Conservation (phyloP, 1,284 basidiomycete species). For the Marasmius oreades region DNA sequence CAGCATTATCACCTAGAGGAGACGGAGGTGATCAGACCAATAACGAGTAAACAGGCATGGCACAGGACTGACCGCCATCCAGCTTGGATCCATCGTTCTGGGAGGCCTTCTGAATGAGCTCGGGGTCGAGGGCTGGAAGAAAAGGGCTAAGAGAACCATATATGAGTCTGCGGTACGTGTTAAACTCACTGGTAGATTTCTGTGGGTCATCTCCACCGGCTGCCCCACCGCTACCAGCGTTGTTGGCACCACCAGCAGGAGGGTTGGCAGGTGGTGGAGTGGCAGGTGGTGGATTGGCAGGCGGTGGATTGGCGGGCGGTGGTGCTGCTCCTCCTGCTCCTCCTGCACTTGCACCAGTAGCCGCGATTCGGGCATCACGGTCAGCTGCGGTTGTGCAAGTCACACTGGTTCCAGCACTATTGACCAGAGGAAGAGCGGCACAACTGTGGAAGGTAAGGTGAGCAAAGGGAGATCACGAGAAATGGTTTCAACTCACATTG, state of each 20-base stretch:
- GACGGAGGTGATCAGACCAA: conserved; percentile 30
- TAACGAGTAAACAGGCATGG: no score
- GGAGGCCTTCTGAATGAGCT: conserved; percentile 44
- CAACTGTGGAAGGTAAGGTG: conserved; percentile 33
- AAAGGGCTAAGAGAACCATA: neutral
- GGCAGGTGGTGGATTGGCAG: conserved; percentile 7
- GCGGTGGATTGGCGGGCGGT: conserved; percentile 4
- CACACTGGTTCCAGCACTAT: conserved; percentile 24
- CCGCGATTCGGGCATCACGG: conserved; percentile 32
- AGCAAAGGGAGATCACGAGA: neutral
- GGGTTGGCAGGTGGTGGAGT: conserved; percentile 10
- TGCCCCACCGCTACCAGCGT: conserved; percentile 9
- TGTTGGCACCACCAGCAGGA: conserved; percentile 11
- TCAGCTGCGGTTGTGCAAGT: conserved; percentile 27
- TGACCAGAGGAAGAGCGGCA: conserved; percentile 49
- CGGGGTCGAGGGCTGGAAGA: conserved; percentile 35
- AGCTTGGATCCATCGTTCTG: conserved; percentile 39
- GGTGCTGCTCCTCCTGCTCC: conserved; percentile 13
- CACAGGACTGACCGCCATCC: no score
- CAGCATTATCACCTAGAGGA: conserved; percentile 34
- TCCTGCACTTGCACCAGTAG: conserved; percentile 18
- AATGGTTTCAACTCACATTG: conserved; percentile 32
- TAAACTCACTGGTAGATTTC: conserved; percentile 31
- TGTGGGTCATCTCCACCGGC: conserved; percentile 26
- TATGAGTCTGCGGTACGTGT: neutral